These are phyloP conservation scores for Pythium utonaiense DNA, from an alignment of 352 stramenopile genomes.

Conservation along the genomic window DNA sequence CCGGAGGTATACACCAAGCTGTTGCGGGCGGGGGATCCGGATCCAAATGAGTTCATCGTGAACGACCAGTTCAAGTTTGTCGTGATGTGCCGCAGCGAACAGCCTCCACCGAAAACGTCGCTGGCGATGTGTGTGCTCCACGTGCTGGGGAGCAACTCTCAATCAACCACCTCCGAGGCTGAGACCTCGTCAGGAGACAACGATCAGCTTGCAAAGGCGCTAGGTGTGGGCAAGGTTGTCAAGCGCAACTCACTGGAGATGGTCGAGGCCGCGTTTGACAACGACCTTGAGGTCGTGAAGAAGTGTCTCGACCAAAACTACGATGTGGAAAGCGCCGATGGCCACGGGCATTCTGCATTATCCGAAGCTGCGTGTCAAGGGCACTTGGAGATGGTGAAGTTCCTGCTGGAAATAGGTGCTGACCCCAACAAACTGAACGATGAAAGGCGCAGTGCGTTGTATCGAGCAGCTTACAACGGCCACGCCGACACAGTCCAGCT, in stretches of 20 bases:
- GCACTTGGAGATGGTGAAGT: conserved; percentile 56
- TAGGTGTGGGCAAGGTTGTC: conserved; percentile 55
- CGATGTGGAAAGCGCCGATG: conserved; percentile 83
- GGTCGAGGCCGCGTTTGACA: conserved; percentile 88
- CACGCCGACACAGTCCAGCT: conserved; percentile 63
- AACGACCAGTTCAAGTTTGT: conserved; percentile 88
- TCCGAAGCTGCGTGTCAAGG: conserved; percentile 87
- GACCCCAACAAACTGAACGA: conserved; percentile 89
- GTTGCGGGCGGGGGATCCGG: conserved; percentile 37
- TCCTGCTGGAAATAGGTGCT: conserved; percentile 70
- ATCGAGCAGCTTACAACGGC: conserved; percentile 85
- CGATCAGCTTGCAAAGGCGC: conserved; percentile 37
- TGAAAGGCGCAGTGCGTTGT: conserved; percentile 75
- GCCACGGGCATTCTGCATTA: conserved; percentile 80
- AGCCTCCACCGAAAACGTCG: conserved; percentile 45
- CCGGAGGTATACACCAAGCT: conserved; percentile 54
- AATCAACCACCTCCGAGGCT: conserved; percentile 5
- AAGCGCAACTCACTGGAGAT: conserved; percentile 78
- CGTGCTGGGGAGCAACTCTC: conserved; percentile 17
- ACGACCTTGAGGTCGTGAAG: conserved; percentile 69
- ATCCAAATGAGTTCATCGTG: conserved; percentile 56
- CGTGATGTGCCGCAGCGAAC: conserved; percentile 49
- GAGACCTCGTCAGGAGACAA: conserved; percentile 8
- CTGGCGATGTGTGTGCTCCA: conserved; percentile 67
- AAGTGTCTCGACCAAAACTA: conserved; percentile 83